Evolutionary conservation across 371 early-diverging fungal genomes (phyloP).

Genomic region (Rozella allomycis): DNA sequence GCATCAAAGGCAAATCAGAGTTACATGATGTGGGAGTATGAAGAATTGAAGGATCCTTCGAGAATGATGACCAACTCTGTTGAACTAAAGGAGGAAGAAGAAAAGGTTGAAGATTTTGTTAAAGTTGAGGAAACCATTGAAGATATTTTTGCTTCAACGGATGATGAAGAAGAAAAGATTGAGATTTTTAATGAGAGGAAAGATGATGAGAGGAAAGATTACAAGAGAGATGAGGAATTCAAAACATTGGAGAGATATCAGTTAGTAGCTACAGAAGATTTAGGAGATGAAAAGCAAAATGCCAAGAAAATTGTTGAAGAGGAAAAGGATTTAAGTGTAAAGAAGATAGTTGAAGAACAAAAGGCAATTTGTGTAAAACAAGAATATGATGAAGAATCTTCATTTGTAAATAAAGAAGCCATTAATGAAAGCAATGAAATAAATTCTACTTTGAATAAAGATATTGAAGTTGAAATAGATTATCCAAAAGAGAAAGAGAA

Average conservation of each 20-base stretch:
- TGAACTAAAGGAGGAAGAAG: constrained; percentile 1
- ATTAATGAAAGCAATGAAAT: neutral
- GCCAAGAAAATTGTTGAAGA: constrained; percentile 27
- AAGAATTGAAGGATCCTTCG: neutral
- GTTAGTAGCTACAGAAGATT: too few relatives aligned
- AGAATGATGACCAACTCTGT: constrained; percentile 3
- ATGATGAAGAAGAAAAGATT: constrained; percentile 26
- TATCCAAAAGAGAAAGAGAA: too few relatives aligned
- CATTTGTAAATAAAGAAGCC: too few relatives aligned
- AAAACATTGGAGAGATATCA: too few relatives aligned
- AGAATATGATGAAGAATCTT: neutral
- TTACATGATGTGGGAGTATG: constrained; percentile 12
- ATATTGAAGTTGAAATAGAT: too few relatives aligned
- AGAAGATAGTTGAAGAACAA: constrained; percentile 45
- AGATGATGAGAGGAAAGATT: constrained; percentile 35
- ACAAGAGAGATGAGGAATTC: constrained; percentile 49
- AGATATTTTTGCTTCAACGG: neutral
- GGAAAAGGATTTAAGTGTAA: constrained; percentile 33
- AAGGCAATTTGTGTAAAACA: constrained; percentile 16
- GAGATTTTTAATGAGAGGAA: constrained; percentile 25
- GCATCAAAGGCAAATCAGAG: constrained; percentile 4
- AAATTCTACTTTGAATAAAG: too few relatives aligned
- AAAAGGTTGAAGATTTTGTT: constrained; percentile 1
- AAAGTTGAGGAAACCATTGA: constrained; percentile 1
- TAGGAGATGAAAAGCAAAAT: constrained; percentile 25